Base-by-base conservation (phyloP, 441 rosid species). In the Oxalis stricta region DNA sequence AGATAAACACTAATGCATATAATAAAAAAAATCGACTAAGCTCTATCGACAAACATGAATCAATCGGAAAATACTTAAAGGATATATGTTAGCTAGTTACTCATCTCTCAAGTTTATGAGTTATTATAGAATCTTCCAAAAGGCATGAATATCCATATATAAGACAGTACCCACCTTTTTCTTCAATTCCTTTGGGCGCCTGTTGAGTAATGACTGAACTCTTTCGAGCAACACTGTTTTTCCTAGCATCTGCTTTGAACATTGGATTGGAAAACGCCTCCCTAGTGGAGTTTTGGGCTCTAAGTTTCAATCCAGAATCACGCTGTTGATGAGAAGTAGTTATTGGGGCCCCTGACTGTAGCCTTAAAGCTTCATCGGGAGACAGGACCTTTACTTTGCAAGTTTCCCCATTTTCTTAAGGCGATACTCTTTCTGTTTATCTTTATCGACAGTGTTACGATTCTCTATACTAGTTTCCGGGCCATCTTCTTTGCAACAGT, bases 381-480 rank as follows among this genome's bases (percentile, higher is more conserved):
- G 68, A 10, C 36, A 81, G 59, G 41, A 48, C 44, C 68, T 64
- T 72, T 23, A 72, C 77, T 61, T 69, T 69, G 37, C 72, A 47
- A 46, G 60, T 10, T 49, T 20, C 53, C 50, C 21, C 33, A 10
- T 31, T 14, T 34, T 66, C 59, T 38, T 66, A 4, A 24, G 47
- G 33, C 20, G 10, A 24, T 41, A 43, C n/a, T 38, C 65, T 33
- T 48, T 18, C 22, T 56, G 21, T 42, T 48, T 37, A 41, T 65
- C 55, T 47, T 43, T 45, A 18, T 28, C 30, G 9, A n/a, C 32
- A 38, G 56, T 62, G 32, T 49, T 36, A 28, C 35, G n/a, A 10
- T n/a, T n/a, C n/a, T n/a, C n/a, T n/a, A n/a, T n/a, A n/a, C n/a
- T n/a, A n/a, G n/a, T n/a, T n/a, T n/a, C n/a, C n/a, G n/a, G n/a